Evolutionary conservation across 345 rosid genomes (phyloP).

Genomic region (Brassica cretica): DNA sequence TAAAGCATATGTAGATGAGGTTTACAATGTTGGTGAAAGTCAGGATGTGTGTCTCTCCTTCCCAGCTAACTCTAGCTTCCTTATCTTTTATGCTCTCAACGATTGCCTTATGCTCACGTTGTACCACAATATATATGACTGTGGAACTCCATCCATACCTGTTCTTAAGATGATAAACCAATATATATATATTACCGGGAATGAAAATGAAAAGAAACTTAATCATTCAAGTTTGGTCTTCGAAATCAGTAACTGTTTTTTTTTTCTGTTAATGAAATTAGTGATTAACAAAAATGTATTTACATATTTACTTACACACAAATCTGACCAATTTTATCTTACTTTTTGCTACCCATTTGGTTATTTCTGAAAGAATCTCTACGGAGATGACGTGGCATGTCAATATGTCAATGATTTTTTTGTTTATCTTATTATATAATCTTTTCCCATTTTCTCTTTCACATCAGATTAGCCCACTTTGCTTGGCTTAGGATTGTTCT

Average conservation of each 20-base stretch:
- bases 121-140: background rate
- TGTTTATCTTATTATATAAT: background rate
- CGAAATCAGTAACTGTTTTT: background rate
- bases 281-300: too few relatives aligned
- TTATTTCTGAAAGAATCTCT: background rate
- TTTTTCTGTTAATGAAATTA: background rate
- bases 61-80: slow-evolving; percentile 37
- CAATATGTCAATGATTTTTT: background rate
- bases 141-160: background rate
- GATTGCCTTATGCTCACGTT: slow-evolving; percentile 20
- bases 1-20: too few relatives aligned
- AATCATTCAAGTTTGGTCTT: too few relatives aligned
- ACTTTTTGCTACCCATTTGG: background rate
- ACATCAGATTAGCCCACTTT: background rate
- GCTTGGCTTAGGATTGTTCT: slow-evolving; percentile 18
- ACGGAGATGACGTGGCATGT: background rate
- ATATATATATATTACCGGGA: background rate
- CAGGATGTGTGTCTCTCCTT: slow-evolving; percentile 45
- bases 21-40: slow-evolving; percentile 39
- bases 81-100: slow-evolving; percentile 8
- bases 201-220: background rate
- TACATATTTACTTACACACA: background rate
- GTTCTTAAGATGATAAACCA: background rate
- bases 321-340: background rate
- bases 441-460: background rate